Percentiles rank a stretch among this genome's conserved stretches.
Evolutionary conservation across 768 basidiomycete genomes (phyloP).

Genomic region (Naganishia vishniacii): DNA sequence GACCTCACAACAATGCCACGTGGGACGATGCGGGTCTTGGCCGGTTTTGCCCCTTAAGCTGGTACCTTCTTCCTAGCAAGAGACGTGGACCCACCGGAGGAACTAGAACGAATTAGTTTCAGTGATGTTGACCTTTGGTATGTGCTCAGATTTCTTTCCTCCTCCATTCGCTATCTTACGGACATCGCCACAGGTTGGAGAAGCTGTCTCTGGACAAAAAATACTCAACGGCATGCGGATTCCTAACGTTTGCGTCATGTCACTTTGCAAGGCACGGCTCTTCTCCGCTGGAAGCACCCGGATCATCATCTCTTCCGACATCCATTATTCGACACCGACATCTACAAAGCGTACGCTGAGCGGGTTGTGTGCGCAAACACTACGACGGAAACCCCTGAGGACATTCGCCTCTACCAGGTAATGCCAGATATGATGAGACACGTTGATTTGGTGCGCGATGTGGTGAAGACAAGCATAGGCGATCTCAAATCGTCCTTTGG

Average conservation of each 20-base stretch:
- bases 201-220: background rate
- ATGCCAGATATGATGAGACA: background rate
- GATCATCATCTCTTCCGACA: background rate
- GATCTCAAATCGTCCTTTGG: background rate
- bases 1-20: slow-evolving; percentile 3
- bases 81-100: background rate
- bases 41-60: background rate
- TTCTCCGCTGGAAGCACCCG: background rate
- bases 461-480: background rate
- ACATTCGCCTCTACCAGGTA: background rate
- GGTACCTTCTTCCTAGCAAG: background rate
- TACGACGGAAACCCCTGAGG: background rate
- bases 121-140: background rate
- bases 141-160: background rate
- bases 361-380: background rate
- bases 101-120: background rate
- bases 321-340: background rate
- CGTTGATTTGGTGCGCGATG: background rate
- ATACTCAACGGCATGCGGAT: background rate
- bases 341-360: background rate
- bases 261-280: background rate
- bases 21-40: background rate
- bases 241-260: background rate
- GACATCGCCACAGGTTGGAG: background rate
- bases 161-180: background rate